Evolutionary conservation across 192 early-diverging fungal genomes (phyloP).

Genomic region (Geosiphon pyriformis): DNA sequence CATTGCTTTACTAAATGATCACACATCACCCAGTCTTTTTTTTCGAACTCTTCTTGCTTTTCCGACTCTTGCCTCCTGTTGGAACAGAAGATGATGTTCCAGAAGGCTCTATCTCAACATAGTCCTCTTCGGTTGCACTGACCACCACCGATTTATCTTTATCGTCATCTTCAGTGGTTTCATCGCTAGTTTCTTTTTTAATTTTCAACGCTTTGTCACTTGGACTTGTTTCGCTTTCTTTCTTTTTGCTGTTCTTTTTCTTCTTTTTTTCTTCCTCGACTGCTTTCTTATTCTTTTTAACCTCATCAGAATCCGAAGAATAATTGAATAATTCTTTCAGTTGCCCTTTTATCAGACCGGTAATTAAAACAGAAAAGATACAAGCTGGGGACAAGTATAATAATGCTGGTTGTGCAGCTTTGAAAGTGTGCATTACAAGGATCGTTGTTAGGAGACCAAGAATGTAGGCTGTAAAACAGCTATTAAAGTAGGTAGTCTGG

Average conservation of each 20-base stretch:
- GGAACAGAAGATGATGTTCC: background rate
- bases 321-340: slow-evolving; percentile 60
- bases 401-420: slow-evolving; percentile 94
- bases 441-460: slow-evolving; percentile 85
- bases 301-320: slow-evolving; percentile 49
- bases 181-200: background rate
- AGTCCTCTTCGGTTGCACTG: slow-evolving; percentile 1
- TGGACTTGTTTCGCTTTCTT: slow-evolving; percentile 13
- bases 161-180: background rate
- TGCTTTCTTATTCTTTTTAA: slow-evolving; percentile 39
- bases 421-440: slow-evolving; percentile 90
- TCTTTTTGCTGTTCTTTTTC: slow-evolving; percentile 29
- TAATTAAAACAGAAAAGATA: slow-evolving; percentile 74
- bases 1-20: no score
- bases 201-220: background rate
- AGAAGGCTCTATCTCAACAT: slow-evolving; percentile 2
- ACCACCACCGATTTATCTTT: background rate
- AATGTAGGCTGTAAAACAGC: slow-evolving; percentile 76
- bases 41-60: background rate
- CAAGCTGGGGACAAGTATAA: slow-evolving; percentile 97
- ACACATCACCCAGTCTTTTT: slow-evolving; percentile 1
- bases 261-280: slow-evolving; percentile 34
- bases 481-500: slow-evolving; percentile 82
- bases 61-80: slow-evolving; percentile 2
- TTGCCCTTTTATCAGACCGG: slow-evolving; percentile 62